These are phyloP conservation scores for Puccinia hordei DNA, from an alignment of 1,284 basidiomycete species.

Conservation along the genomic window DNA sequence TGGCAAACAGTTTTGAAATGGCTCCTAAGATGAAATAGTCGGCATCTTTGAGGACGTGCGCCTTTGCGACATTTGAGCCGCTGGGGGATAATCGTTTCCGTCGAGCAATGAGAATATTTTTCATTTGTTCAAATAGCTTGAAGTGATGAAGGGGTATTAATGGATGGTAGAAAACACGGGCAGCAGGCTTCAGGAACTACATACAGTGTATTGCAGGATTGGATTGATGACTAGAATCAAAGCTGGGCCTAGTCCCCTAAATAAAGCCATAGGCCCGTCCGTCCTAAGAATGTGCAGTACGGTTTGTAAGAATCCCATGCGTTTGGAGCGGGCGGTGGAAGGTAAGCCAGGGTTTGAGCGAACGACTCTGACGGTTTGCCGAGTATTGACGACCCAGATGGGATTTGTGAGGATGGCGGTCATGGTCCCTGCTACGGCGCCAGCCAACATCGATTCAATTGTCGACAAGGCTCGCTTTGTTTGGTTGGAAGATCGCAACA, in stretches of 20 bases:
- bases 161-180: background rate
- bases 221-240: slow-evolving; percentile 92
- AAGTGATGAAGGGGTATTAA: background rate
- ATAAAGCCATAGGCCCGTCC: slow-evolving; percentile 79
- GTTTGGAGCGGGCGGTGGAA: slow-evolving; percentile 59
- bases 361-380: slow-evolving; percentile 66
- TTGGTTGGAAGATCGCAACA: slow-evolving; percentile 65
- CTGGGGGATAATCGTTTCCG: slow-evolving; percentile 66
- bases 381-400: slow-evolving; percentile 77
- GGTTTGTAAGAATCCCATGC: slow-evolving; percentile 71
- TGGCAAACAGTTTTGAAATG: slow-evolving; percentile 72
- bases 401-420: slow-evolving; percentile 91
- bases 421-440: slow-evolving; percentile 84
- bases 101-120: slow-evolving; percentile 71
- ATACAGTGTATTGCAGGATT: slow-evolving; percentile 68
- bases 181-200: slow-evolving; percentile 42
- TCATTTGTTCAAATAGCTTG: slow-evolving; percentile 74
- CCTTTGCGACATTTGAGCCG: slow-evolving; percentile 54
- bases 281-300: slow-evolving; percentile 73
- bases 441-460: slow-evolving; percentile 83
- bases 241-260: slow-evolving; percentile 93
- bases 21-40: slow-evolving; percentile 89
- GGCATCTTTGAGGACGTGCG: slow-evolving; percentile 68
- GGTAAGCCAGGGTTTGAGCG: slow-evolving; percentile 50
- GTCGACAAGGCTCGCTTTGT: slow-evolving; percentile 67